Percentiles rank a stretch among this genome's conserved stretches.
phyloP scores from a whole-genome alignment of 345 rosid genomes.

The Xanthoceras sorbifolium region DNA sequence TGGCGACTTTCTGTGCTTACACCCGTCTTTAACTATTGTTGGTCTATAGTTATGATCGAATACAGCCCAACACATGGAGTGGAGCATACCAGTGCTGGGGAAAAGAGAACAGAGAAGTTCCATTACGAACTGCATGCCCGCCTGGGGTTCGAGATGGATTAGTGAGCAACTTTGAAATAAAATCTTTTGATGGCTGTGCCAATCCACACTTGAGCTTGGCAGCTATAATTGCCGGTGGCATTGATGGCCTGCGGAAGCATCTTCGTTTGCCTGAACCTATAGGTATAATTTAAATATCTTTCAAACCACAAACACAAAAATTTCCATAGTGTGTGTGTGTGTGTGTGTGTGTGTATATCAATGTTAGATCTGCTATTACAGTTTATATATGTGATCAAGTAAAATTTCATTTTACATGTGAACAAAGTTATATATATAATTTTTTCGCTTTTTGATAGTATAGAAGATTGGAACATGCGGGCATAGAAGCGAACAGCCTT shows the following conservation, averaged over 20 bases:
- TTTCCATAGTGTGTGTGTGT: not conserved
- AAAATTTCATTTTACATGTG: not conserved
- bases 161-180: slow-evolving; percentile 94
- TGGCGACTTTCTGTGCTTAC: not conserved
- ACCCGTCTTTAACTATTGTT: not conserved
- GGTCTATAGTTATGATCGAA: slow-evolving; percentile 75
- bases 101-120: slow-evolving; percentile 90
- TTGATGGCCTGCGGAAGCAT: slow-evolving; percentile 80
- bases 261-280: slow-evolving; percentile 74
- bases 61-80: slow-evolving; percentile 93
- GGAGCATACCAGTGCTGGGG: slow-evolving; percentile 99
- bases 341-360: not conserved
- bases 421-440: not conserved
- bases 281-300: slow-evolving; percentile 43
- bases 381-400: not conserved
- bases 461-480: not conserved
- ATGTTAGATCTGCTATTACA: not conserved
- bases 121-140: slow-evolving; percentile 86
- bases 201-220: slow-evolving; percentile 87
- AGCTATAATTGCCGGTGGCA: slow-evolving; percentile 77
- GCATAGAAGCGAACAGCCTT: not conserved
- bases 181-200: slow-evolving; percentile 86
- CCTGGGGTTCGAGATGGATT: slow-evolving; percentile 74
- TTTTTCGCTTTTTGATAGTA: not conserved
- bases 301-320: not conserved